phyloP scores from a whole-genome alignment of 2,329 filamentous ascomycete genomes.

The Metarhizium sp. region DNA sequence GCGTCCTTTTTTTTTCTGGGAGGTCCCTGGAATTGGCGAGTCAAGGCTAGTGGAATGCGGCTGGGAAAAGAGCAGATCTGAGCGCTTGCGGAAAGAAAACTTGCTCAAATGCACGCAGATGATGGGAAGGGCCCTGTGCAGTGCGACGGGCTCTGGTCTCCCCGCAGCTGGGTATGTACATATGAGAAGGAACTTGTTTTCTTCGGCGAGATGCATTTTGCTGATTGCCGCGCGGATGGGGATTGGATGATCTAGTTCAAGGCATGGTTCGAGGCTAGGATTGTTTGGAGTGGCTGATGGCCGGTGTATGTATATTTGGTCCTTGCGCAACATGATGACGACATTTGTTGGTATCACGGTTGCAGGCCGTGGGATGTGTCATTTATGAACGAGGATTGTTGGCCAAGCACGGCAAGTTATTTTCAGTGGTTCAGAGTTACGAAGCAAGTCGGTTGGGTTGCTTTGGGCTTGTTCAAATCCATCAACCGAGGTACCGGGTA shows the following conservation, averaged over 20 bases:
- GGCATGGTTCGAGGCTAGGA: background rate
- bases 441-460: no score
- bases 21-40: background rate
- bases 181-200: no score
- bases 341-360: no score
- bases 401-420: no score
- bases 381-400: no score
- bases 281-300: background rate
- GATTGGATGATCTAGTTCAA: background rate
- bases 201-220: no score
- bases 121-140: background rate
- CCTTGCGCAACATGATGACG: no score
- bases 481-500: no score
- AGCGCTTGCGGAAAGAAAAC: slow-evolving; percentile 17
- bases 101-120: slow-evolving; percentile 32
- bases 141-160: background rate
- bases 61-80: background rate
- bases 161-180: no score
- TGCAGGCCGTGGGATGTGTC: no score
- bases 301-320: background rate
- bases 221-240: background rate
- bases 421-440: no score
- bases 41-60: background rate
- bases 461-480: no score
- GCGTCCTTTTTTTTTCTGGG: background rate